Base-by-base conservation (phyloP, 768 basidiomycete genomes). In the Tricholoma terreum region DNA sequence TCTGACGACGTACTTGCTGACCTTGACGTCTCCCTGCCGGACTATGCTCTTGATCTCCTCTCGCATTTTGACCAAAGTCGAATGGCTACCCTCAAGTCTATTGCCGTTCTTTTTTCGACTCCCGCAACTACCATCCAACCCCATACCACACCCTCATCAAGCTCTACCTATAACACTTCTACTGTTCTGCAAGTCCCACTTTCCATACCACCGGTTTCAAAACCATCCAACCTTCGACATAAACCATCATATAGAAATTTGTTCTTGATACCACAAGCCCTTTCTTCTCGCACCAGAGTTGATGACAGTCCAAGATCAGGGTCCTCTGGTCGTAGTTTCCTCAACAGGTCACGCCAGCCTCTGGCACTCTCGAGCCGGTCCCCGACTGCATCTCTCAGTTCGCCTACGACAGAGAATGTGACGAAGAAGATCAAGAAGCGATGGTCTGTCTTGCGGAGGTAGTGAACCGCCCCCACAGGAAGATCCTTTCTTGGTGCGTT, bases 31-130 rank as follows among this genome's bases (percentile, higher is more conserved):
- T 54, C 61, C 14, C 57, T 65, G 9, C 64, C 64, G 34, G 64
- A 63, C 49, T 65, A 65, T 58, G 64, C 58, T 15, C 50, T 65
- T 4, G 64, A 61, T 31, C 64, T 65, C 35, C 59, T 65, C 55
- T 60, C 61, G 12, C 56, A 58, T 54, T 63, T 65, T 34, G 64
- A 65, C 38, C 50, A 49, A 22, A 43, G 19, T n/a, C 24, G n/a
- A 15, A 53, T 42, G 11, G 24, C 35, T 38, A 38, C 27, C 27
- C 50, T 45, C 52, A 54, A 34, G 40, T 55, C 12, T 42, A 52
- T 43, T 7, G 12, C 40, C 34, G 61, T 21, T 45, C 56, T 12
- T 34, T 45, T 34, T 21, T 34, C 49, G 45, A 12, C 52, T 36
- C 12, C 22, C 35, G 6, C 53, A 30, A 21, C 48, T 36, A 15